Base-by-base conservation (phyloP, 495 filamentous ascomycete species). In the Penicillium alfredii region DNA sequence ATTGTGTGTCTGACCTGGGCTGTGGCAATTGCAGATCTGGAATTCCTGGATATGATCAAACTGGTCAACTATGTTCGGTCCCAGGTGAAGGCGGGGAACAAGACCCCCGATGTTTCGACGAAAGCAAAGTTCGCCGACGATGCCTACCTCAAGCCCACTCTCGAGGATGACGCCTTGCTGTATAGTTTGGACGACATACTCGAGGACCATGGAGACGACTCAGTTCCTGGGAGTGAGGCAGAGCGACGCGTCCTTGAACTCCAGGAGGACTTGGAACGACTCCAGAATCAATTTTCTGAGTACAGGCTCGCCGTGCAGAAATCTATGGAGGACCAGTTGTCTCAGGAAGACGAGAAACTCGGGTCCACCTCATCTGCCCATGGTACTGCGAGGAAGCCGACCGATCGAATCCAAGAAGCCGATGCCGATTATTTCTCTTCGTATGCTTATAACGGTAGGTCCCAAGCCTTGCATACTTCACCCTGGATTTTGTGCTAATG, bases 131-230 rank as follows among this genome's bases (percentile, higher is more conserved):
- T 93, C 45, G 67, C 80, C 18, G 78, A 86, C 37, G 88, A 97
- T 37, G 60, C 68, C 34, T 92, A 80, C 49, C 59, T 95, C 33
- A 81, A 84, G 60, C 90, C 89, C 1, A 80, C 85, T 7, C 60
- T 97, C n/a, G 85, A 93, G 47, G 87, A 94, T 49, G 89, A 97
- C 43, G 82, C 88, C 9, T 66, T 95, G 24, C 68, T 97, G 20
- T 84, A 90, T 42, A 82, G 74, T 31, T 64, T 96, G 33, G 88
- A 92, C 42, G 90, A 94, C 25, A 60, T 92, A 27, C 64, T 72
- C 11, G 62, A 69, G 27, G 61, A 61, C 3, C 45, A 60, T 26
- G 48, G 31, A 3, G 36, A 48, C 0, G 56, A 58, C 7, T 27
- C 50, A 3, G 40, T 48, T 6, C 44, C 53, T 19, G 48, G 41